These are phyloP conservation scores for Suillus subluteus DNA, from an alignment of 768 basidiomycete genomes.

Conservation along the genomic window DNA sequence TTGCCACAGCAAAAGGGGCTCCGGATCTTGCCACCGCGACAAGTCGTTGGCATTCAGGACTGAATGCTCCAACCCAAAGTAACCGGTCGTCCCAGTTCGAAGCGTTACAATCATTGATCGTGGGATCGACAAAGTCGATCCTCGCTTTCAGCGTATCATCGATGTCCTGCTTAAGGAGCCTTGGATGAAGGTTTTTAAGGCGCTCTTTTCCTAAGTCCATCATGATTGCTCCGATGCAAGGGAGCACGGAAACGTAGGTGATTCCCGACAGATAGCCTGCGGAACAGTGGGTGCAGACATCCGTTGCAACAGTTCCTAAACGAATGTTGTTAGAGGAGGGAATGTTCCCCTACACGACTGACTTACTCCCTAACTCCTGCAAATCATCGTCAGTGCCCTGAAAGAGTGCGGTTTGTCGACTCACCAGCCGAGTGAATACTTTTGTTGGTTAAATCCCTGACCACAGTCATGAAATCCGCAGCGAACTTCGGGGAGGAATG, in stretches of 20 bases:
- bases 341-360: background rate
- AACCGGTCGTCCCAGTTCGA: background rate
- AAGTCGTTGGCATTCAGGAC: background rate
- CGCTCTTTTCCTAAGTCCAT: background rate
- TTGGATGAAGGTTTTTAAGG: background rate
- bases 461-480: background rate
- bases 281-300: background rate
- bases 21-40: no score
- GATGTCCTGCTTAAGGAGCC: background rate
- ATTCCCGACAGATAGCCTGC: background rate
- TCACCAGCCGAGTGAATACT: background rate
- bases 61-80: background rate
- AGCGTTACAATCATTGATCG: background rate
- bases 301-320: background rate
- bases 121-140: background rate
- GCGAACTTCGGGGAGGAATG: background rate
- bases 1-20: no score
- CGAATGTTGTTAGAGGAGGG: background rate
- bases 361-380: background rate
- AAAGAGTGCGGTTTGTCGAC: background rate
- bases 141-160: background rate
- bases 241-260: background rate
- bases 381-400: background rate
- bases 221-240: constrained; percentile 1
- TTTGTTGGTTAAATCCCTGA: background rate